Base-by-base conservation (phyloP, 192 early-diverging fungal genomes). In the Mycoemilia scoparia region DNA sequence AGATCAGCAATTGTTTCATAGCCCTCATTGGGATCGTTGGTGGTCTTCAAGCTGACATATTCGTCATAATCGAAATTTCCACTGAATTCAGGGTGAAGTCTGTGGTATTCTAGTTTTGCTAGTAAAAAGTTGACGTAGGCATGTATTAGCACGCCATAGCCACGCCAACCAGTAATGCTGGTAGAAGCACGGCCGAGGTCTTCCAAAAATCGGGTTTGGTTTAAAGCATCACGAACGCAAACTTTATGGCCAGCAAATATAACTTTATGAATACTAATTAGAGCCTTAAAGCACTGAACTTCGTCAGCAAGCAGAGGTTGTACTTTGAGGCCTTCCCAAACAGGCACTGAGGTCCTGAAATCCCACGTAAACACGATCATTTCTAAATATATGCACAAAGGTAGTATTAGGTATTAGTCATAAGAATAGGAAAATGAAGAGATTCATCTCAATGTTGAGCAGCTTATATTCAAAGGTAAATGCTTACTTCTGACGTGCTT, bases 11-110 rank as follows among this genome's bases (percentile, higher is more conserved):
- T 97, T 10, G 89, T 95, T 41, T 97, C 93, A 53, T 85, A 97
- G 66, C 93, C 93, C 70, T 93, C 93, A 55, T 97, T 93, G 16
- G 93, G 93, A 59, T 97, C 93, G 41, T 92, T 83, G 31, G 90
- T 81, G 33, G 82, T 80, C 51, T 82, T 86, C 39, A 97, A 54
- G 25, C 80, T 82, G 24, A 90, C 74, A 43, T 91, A 97, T 49
- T 97, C 93, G 39, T 95, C 82, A 57, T 97, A 97, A 46, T 95
- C 87, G 68, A 97, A 97, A 36, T 66, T 80, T 14, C 86, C 93
- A 34, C 75, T 81, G 49, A 95, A 97, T 39, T 88, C 84, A 7
- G 84, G 85, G 49, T 92, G 86, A 24, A 73, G 61, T 21, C 74
- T 55, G 50, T 97, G 93, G 53, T 82, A 97, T 36, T 89, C 76